A percentile compares a stretch with the other conserved stretches of the same genome.
phyloP scores from a whole-genome alignment of 2,329 filamentous ascomycete genomes.

The Penicillium decumbens region DNA sequence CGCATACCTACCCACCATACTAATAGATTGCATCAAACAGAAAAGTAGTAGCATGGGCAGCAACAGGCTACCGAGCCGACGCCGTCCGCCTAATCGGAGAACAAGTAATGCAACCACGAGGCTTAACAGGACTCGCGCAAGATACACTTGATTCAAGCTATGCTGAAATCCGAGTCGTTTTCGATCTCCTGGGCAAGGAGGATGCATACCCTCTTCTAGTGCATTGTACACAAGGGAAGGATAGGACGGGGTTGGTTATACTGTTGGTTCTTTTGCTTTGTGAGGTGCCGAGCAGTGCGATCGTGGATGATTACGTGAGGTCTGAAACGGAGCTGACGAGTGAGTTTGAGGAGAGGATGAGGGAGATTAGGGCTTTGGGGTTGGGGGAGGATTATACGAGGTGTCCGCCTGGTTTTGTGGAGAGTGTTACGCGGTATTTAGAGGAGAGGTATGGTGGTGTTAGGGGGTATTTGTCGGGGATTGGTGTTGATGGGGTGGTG shows the following conservation, averaged over 20 bases:
- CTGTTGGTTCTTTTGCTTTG: constrained; percentile 61
- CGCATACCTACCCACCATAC: background rate
- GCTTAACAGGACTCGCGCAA: constrained; percentile 64
- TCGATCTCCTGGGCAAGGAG: constrained; percentile 57
- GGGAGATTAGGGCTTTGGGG: constrained; percentile 66
- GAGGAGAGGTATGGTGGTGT: constrained; percentile 61
- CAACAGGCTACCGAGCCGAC: constrained; percentile 62
- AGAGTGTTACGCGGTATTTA: constrained; percentile 55
- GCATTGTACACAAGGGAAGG: constrained; percentile 88
- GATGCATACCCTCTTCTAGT: constrained; percentile 61
- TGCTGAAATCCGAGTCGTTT: constrained; percentile 61
- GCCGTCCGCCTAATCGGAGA: constrained; percentile 66
- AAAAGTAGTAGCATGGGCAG: constrained; percentile 59
- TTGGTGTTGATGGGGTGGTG: constrained; percentile 53
- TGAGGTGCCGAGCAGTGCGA: constrained; percentile 53
- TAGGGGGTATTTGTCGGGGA: constrained; percentile 58
- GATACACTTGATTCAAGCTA: constrained; percentile 66
- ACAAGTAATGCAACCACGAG: constrained; percentile 67
- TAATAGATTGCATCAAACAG: constrained; percentile 29
- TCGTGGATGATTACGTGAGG: constrained; percentile 67
- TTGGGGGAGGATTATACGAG: constrained; percentile 68
- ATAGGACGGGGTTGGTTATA: constrained; percentile 70
- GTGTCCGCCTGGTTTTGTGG: constrained; percentile 62
- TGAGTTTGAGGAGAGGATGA: constrained; percentile 60
- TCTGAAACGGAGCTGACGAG: constrained; percentile 58